phyloP scores from a whole-genome alignment of 2,329 filamentous ascomycete genomes.

The Pyricularia pennisetigena region DNA sequence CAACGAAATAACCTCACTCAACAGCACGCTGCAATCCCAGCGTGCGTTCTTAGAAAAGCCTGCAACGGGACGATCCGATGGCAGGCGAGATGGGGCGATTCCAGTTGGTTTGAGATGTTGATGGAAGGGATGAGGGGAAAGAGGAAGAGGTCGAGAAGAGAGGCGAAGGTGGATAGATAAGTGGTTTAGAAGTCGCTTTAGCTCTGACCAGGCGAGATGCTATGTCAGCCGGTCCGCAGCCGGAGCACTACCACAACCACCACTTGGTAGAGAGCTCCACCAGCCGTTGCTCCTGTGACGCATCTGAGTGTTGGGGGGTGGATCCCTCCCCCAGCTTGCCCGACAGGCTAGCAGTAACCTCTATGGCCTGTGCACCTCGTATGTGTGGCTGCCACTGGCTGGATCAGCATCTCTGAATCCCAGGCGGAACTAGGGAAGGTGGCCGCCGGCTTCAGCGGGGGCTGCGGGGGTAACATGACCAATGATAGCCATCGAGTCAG shows the following conservation, averaged over 20 bases:
- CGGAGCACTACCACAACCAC: background rate
- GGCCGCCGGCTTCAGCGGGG: background rate
- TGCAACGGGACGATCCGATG: background rate
- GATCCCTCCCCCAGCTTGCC: background rate
- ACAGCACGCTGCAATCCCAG: background rate
- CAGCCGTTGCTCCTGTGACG: constrained; percentile 5
- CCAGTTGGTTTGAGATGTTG: background rate
- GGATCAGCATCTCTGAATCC: background rate
- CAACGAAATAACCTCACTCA: background rate
- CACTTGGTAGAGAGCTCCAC: constrained; percentile 1
- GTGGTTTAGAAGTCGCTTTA: background rate
- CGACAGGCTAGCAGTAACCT: background rate
- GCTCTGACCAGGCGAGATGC: background rate
- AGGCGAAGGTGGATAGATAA: background rate
- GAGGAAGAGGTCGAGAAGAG: background rate
- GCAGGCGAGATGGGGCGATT: background rate
- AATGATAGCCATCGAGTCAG: background rate
- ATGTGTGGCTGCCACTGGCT: background rate
- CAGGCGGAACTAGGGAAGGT: background rate
- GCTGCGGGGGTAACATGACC: background rate
- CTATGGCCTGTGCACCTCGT: background rate
- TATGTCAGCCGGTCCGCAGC: background rate
- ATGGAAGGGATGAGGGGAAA: background rate
- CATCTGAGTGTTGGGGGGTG: background rate
- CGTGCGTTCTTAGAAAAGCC: background rate